phyloP scores from a whole-genome alignment of 768 basidiomycete species.

The Suillus americanus region DNA sequence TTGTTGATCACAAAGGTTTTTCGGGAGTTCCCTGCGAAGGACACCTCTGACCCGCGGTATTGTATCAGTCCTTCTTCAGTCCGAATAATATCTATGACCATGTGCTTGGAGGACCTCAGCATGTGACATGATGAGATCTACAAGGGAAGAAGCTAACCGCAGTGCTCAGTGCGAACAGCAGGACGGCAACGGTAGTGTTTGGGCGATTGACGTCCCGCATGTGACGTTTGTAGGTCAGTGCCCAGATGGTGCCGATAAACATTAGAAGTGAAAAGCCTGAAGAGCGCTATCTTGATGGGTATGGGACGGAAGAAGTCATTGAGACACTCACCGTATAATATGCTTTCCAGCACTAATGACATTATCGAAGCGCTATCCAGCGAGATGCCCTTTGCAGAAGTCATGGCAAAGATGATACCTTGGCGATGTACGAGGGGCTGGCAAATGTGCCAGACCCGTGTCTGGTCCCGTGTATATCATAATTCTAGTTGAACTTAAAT shows the following conservation, averaged over 20 bases:
- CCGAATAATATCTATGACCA: slow-evolving; percentile 25
- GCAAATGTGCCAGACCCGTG: background rate
- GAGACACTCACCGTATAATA: slow-evolving; percentile 16
- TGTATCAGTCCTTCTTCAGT: slow-evolving; percentile 26
- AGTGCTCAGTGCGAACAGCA: slow-evolving; percentile 32
- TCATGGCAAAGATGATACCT: background rate
- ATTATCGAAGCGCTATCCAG: slow-evolving; percentile 17
- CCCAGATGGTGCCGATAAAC: slow-evolving; percentile 32
- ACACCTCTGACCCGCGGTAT: slow-evolving; percentile 20
- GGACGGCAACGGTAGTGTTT: slow-evolving; percentile 24
- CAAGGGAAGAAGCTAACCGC: slow-evolving; percentile 15
- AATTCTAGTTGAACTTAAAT: background rate
- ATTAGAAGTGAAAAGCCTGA: slow-evolving; percentile 36
- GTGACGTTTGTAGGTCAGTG: slow-evolving; percentile 12
- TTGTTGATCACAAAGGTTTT: slow-evolving; percentile 31
- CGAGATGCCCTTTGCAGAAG: background rate
- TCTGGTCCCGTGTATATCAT: background rate
- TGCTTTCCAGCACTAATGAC: slow-evolving; percentile 17
- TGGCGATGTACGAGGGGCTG: background rate
- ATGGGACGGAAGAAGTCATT: background rate
- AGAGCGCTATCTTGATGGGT: background rate
- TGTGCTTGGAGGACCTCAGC: slow-evolving; percentile 18
- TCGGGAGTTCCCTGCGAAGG: slow-evolving; percentile 26
- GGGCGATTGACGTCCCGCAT: slow-evolving; percentile 15
- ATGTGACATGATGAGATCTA: no score